Evolutionary conservation across 108 stramenopile genomes (phyloP).

Genomic region (Nitzschia palea): DNA sequence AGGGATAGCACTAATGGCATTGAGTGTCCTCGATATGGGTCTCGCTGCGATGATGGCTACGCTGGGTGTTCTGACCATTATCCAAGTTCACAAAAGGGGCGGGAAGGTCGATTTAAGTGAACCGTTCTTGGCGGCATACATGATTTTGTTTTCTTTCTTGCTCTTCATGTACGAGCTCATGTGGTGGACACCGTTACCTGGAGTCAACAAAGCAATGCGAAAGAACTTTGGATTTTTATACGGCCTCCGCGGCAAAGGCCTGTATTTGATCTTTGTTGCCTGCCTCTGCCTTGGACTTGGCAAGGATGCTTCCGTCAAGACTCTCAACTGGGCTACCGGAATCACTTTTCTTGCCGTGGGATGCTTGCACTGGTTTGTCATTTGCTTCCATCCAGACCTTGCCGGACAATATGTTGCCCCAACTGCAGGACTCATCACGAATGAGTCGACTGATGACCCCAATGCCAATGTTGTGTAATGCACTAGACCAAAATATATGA

Average conservation of each 20-base stretch:
- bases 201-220: conserved; percentile 65
- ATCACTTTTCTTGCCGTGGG: conserved; percentile 60
- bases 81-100: conserved; percentile 34
- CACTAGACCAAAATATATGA: no score
- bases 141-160: conserved; percentile 78
- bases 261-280: conserved; percentile 85
- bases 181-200: conserved; percentile 76
- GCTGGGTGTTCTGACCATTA: conserved; percentile 72
- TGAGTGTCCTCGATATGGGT: conserved; percentile 67
- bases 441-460: conserved; percentile 27
- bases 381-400: conserved; percentile 57
- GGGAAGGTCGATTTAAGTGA: conserved; percentile 45
- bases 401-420: conserved; percentile 58
- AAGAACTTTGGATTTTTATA: conserved; percentile 92
- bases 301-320: conserved; percentile 38
- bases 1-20: conserved; percentile 7
- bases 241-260: conserved; percentile 76
- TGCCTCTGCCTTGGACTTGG: conserved; percentile 82
- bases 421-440: conserved; percentile 65
- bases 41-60: conserved; percentile 77
- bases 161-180: conserved; percentile 81
- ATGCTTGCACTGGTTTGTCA: conserved; percentile 55
- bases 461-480: conserved; percentile 6
- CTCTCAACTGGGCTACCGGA: conserved; percentile 59
- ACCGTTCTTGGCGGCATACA: conserved; percentile 78